Conservation (phyloP, 2,329 filamentous ascomycete species). For the Ciborinia camelliae region DNA sequence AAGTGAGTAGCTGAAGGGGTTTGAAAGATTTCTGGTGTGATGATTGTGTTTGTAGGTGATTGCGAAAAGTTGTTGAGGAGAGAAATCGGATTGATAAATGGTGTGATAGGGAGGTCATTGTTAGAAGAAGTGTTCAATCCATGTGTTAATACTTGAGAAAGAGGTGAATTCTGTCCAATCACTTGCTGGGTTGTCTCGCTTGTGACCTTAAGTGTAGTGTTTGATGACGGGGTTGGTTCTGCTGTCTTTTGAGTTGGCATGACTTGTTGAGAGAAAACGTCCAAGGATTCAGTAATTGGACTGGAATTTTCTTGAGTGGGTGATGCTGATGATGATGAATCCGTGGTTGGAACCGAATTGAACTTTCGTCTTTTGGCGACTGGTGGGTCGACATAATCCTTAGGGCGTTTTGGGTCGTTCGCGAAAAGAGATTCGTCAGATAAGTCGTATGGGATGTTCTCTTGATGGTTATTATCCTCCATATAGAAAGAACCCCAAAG, state of each 20-base stretch:
- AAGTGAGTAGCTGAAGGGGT: not conserved
- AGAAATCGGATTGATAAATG: not conserved
- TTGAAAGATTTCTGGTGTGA: not conserved
- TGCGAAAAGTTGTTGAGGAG: not conserved
- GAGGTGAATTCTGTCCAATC: not conserved
- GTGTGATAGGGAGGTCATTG: not conserved
- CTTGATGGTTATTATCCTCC: not conserved
- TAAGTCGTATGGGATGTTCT: not conserved
- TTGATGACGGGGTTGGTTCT: not conserved
- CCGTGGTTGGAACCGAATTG: not conserved
- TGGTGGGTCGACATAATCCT: not conserved
- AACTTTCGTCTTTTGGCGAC: slow-evolving; percentile 2
- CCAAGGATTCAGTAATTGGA: not conserved
- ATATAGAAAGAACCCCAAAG: not conserved
- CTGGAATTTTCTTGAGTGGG: not conserved
- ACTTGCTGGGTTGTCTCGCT: not conserved
- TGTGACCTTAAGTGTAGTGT: not conserved
- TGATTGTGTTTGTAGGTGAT: not conserved
- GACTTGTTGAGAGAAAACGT: slow-evolving; percentile 1
- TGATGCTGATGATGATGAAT: not conserved
- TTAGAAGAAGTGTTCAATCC: not conserved
- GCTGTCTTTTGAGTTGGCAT: not conserved
- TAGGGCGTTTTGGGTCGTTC: not conserved
- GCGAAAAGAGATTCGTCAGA: not conserved
- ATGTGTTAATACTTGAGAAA: not conserved